Percentiles rank a stretch among this genome's conserved stretches.
phyloP scores from a whole-genome alignment of 495 filamentous ascomycete genomes.

The Neurospora terricola region DNA sequence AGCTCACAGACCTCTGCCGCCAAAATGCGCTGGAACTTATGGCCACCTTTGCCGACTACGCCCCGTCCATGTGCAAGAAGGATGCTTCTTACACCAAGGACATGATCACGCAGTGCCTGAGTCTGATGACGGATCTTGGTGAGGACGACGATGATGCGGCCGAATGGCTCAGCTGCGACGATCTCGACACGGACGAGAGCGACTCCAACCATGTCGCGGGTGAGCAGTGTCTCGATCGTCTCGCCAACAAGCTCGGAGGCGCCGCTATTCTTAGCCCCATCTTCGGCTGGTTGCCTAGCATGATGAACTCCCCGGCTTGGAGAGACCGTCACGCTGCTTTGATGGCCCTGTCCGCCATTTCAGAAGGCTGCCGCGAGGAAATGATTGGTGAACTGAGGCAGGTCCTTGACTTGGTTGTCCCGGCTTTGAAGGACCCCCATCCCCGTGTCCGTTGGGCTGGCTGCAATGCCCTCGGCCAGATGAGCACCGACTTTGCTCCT shows the following conservation, averaged over 20 bases:
- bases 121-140: constrained; percentile 98
- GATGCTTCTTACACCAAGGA: constrained; percentile 80
- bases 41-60: constrained; percentile 96
- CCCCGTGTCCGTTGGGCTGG: constrained; percentile 95
- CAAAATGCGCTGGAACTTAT: constrained; percentile 96
- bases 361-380: constrained; percentile 89
- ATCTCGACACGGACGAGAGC: constrained; percentile 92
- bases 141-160: constrained; percentile 87
- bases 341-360: constrained; percentile 99
- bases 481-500: constrained; percentile 98
- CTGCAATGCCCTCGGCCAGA: constrained; percentile 98
- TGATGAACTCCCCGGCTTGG: constrained; percentile 95
- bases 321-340: constrained; percentile 92
- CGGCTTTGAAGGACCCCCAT: constrained; percentile 82
- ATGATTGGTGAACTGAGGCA: constrained; percentile 93
- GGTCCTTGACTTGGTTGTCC: constrained; percentile 86
- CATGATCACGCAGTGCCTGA: constrained; percentile 98
- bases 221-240: constrained; percentile 96
- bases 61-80: constrained; percentile 87
- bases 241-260: constrained; percentile 95
- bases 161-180: constrained; percentile 90
- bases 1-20: constrained; percentile 75
- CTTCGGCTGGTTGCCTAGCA: constrained; percentile 91
- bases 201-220: constrained; percentile 97
- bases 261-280: constrained; percentile 79